Base-by-base conservation (phyloP, 495 filamentous ascomycete genomes). In the Podospora conica region DNA sequence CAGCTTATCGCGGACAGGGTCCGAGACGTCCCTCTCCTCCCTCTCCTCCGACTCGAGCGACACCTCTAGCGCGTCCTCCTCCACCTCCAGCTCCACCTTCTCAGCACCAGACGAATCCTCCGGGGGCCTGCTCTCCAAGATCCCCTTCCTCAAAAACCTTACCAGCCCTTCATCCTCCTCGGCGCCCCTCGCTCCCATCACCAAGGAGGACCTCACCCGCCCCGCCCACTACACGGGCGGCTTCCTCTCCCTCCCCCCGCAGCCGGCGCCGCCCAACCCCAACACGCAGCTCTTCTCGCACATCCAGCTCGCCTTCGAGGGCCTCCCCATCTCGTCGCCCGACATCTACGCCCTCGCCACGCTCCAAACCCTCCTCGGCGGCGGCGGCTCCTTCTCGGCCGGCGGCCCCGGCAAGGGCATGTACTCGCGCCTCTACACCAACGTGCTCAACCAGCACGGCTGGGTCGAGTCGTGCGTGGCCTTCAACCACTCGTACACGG, bases 381-480 rank as follows among this genome's bases (percentile, higher is more conserved):
- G 95, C 8, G 95, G 95, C 62, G 96, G 96, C 18, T 96, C 92
- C 63, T 99, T 99, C 81, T 93, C 89, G n/a, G 95, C 95, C 53
- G 95, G 95, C 68, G 95, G 95, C 3, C 95, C 95, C 21, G 95
- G 95, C 58, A 99, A 99, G 81, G 95, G 95, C 66, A 98, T 98
- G 95, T 98, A 97, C 80, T 94, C 91, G 20, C 90, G 96, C 7
- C 85, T 98, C 28, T 98, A 96, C 81, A 98, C 92, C 65, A 96
- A 97, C 76, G 93, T 97, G 10, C 86, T 98, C 58, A 98, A 98
- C 81, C 95, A 97, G 76, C 85, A 96, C 79, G 91, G 89, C 59
- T 98, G 93, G 93, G 91, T 98, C 11, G 95, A 98, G 77, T 92
- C 86, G 67, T 97, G 93, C 75, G 85, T 96, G 53, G 88, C 94